These are phyloP conservation scores for Xylaria sp. DNA, from an alignment of 2,329 filamentous ascomycete species.

Conservation along the genomic window DNA sequence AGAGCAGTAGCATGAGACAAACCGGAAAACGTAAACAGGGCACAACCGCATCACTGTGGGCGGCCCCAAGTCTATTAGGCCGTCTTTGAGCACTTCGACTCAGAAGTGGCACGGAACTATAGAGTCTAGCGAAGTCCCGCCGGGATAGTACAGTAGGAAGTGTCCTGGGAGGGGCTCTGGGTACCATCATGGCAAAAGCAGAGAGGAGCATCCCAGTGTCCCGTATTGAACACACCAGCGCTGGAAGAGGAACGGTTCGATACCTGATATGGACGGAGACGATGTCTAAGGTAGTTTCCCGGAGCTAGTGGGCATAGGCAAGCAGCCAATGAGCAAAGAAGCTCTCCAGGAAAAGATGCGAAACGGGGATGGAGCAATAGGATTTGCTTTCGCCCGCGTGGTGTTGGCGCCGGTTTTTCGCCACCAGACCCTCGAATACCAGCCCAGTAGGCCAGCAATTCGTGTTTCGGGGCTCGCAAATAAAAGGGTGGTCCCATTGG, in stretches of 20 bases:
- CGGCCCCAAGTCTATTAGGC: constrained; percentile 45
- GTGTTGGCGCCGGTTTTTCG: constrained; percentile 42
- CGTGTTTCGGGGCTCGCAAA: constrained; percentile 44
- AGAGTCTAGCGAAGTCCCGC: constrained; percentile 41
- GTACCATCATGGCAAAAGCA: constrained; percentile 35
- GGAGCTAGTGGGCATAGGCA: constrained; percentile 33
- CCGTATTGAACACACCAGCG: constrained; percentile 38
- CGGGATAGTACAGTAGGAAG: constrained; percentile 37
- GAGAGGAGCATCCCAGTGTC: constrained; percentile 36
- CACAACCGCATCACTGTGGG: constrained; percentile 47
- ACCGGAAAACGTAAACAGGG: constrained; percentile 46
- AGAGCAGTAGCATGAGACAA: constrained; percentile 47
- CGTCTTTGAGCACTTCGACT: constrained; percentile 34
- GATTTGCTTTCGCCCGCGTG: constrained; percentile 44
- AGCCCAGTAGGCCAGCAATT: constrained; percentile 32
- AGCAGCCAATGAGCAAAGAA: constrained; percentile 42
- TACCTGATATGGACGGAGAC: constrained; percentile 31
- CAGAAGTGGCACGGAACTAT: constrained; percentile 35
- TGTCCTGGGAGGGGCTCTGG: constrained; percentile 33
- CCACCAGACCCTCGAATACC: constrained; percentile 47
- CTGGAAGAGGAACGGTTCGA: constrained; percentile 29
- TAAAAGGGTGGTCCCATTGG: constrained; percentile 42
- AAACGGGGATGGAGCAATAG: constrained; percentile 45
- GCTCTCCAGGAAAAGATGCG: constrained; percentile 40
- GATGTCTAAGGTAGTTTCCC: constrained; percentile 42